Evolutionary conservation across 352 stramenopile genomes (phyloP).

Genomic region (Phytophthora niederhauseri): DNA sequence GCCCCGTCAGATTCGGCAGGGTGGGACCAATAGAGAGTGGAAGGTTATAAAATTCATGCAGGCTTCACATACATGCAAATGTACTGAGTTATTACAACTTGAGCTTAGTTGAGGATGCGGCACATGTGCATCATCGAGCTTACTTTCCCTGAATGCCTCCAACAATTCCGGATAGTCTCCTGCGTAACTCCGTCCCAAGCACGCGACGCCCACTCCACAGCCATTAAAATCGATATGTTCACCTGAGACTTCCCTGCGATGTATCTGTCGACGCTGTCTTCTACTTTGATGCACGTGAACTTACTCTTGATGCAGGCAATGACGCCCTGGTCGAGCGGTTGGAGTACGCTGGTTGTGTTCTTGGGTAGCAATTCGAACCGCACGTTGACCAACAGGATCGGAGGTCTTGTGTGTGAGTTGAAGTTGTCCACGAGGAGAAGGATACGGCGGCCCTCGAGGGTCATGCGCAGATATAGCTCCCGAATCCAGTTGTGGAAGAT

Average conservation of each 20-base stretch:
- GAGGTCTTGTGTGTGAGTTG: not conserved
- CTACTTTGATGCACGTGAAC: not conserved
- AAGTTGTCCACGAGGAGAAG: not conserved
- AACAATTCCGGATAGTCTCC: not conserved
- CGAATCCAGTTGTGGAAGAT: not conserved
- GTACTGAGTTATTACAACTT: too few species aligned
- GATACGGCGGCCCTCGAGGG: not conserved
- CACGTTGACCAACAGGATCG: not conserved
- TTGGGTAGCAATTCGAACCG: not conserved
- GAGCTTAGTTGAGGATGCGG: too few species aligned
- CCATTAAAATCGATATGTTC: not conserved
- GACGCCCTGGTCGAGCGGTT: not conserved
- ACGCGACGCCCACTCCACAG: not conserved
- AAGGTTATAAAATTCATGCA: too few species aligned
- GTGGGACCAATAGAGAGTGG: too few species aligned
- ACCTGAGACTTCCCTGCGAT: not conserved
- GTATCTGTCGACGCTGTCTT: not conserved
- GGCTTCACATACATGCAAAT: too few species aligned
- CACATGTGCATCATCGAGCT: not conserved
- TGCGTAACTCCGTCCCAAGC: not conserved
- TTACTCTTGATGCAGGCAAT: not conserved
- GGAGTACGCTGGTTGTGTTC: not conserved
- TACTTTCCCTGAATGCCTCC: not conserved
- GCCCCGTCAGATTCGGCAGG: too few species aligned
- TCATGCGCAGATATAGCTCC: not conserved